A percentile compares a stretch with the other conserved stretches of the same genome.
Conservation (phyloP, 306 rosid species). For the Vicia villosa region DNA sequence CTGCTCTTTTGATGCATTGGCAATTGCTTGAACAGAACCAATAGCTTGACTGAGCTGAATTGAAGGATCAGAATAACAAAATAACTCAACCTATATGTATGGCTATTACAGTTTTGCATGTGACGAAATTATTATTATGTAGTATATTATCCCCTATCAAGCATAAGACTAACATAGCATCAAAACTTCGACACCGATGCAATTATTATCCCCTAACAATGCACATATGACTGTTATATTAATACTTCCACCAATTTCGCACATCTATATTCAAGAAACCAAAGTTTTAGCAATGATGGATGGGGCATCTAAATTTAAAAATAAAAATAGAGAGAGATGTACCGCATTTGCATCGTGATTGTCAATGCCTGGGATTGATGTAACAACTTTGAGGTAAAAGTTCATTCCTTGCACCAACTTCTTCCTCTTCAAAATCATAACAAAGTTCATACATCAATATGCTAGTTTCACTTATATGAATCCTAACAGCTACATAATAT, state of each 20-base stretch:
- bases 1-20: constrained; percentile 72
- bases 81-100: constrained; percentile 26
- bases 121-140: background rate
- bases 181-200: constrained; percentile 25
- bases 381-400: too few species aligned
- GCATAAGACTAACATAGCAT: constrained; percentile 18
- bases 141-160: background rate
- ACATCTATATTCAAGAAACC: constrained; percentile 14
- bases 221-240: background rate
- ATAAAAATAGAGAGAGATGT: too few species aligned
- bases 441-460: too few species aligned
- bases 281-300: background rate
- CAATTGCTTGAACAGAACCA: constrained; percentile 86
- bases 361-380: too few species aligned
- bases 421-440: too few species aligned
- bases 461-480: too few species aligned
- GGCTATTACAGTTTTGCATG: constrained; percentile 9
- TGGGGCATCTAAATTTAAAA: constrained; percentile 29
- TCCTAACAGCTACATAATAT: too few species aligned
- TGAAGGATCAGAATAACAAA: constrained; percentile 40
- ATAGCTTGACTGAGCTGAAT: constrained; percentile 83
- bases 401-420: too few species aligned
- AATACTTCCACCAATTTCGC: constrained; percentile 24
- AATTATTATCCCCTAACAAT: background rate
- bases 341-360: too few species aligned